These are phyloP conservation scores for Posidonia oceanica DNA, from an alignment of 116 monocot species.

Conservation along the genomic window DNA sequence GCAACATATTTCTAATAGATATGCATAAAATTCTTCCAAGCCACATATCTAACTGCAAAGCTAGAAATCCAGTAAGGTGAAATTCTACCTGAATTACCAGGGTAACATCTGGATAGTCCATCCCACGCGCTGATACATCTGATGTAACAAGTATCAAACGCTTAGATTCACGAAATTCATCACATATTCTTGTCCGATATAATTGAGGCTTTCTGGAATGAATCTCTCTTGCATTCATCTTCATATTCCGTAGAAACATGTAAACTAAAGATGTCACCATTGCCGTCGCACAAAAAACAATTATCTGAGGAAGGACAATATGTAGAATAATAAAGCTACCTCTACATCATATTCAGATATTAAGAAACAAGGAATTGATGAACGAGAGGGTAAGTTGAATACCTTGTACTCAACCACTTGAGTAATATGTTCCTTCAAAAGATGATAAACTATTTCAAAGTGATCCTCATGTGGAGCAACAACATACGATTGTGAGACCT, in stretches of 20 bases:
- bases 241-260: constrained; percentile 66
- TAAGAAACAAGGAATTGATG: neutral
- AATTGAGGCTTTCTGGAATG: constrained; percentile 95
- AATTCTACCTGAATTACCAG: constrained; percentile 84
- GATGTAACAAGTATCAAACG: constrained; percentile 79
- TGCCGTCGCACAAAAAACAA: constrained; percentile 87
- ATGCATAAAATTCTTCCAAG: no score
- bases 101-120: constrained; percentile 97
- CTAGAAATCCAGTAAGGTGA: no score
- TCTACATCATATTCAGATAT: neutral
- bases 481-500: constrained; percentile 70
- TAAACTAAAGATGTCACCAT: constrained; percentile 70
- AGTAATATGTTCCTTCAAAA: constrained; percentile 67
- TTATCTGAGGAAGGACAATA: constrained; percentile 36
- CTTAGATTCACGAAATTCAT: constrained; percentile 79
- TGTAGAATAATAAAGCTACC: neutral
- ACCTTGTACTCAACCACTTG: constrained; percentile 82
- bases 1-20: no score
- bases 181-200: constrained; percentile 71
- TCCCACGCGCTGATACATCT: constrained; percentile 78
- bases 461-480: constrained; percentile 69
- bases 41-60: no score
- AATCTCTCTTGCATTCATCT: constrained; percentile 87
- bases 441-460: constrained; percentile 65
- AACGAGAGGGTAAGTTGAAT: neutral